Evolutionary conservation across 2,329 filamentous ascomycete genomes (phyloP).

Genomic region (Calonectria montana): DNA sequence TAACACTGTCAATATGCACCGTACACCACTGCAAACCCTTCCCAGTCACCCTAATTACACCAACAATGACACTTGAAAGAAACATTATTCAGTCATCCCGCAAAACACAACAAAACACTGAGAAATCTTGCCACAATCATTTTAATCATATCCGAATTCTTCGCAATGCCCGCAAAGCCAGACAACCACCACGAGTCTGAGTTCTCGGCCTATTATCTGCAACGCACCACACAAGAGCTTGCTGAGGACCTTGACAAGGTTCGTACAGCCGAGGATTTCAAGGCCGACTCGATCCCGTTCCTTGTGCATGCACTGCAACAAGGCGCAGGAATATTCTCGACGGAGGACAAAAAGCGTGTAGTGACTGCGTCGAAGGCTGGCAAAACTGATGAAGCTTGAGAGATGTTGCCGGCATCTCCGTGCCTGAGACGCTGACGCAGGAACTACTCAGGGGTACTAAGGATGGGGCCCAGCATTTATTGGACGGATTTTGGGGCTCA

Average conservation of each 20-base stretch:
- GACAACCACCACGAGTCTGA: constrained; percentile 41
- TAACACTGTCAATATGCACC: neutral
- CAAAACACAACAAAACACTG: neutral
- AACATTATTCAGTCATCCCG: too few species aligned
- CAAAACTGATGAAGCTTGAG: constrained; percentile 21
- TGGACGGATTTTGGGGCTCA: too few species aligned
- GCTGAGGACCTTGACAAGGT: constrained; percentile 80
- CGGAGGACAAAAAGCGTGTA: constrained; percentile 50
- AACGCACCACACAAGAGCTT: constrained; percentile 76
- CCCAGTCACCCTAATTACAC: neutral
- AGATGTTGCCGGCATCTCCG: neutral
- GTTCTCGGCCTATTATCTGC: constrained; percentile 76
- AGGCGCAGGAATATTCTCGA: constrained; percentile 70
- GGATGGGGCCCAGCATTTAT: neutral
- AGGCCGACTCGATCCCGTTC: constrained; percentile 70
- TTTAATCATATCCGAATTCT: neutral
- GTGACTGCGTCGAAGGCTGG: constrained; percentile 24
- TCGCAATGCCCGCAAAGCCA: constrained; percentile 32
- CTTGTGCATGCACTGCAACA: constrained; percentile 77
- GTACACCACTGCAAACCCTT: neutral
- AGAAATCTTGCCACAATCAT: neutral
- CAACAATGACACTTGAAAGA: neutral
- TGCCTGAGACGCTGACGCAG: neutral
- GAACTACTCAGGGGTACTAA: neutral
- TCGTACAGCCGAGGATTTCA: constrained; percentile 77